Conservation (phyloP, 2,329 filamentous ascomycete species). For the Monosporascus sp. region DNA sequence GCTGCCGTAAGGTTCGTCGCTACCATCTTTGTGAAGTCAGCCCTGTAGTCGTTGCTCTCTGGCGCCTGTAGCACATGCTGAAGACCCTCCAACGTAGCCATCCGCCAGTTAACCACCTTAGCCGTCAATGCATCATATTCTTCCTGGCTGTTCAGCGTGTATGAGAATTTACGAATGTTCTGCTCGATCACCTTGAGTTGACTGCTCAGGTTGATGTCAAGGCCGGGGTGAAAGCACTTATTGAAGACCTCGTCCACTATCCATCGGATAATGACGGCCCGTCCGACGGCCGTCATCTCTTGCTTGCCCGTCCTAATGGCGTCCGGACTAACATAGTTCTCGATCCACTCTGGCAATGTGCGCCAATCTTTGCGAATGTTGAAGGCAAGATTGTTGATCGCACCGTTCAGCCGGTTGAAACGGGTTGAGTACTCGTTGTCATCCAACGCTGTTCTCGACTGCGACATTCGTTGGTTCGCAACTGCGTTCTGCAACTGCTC, state of each 20-base stretch:
- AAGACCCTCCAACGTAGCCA: constrained; percentile 90
- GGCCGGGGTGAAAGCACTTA: constrained; percentile 83
- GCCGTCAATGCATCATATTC: constrained; percentile 83
- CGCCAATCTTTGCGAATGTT: constrained; percentile 95
- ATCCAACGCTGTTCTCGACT: constrained; percentile 89
- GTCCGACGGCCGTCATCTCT: constrained; percentile 94
- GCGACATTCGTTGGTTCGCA: constrained; percentile 89
- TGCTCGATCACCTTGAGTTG: constrained; percentile 82
- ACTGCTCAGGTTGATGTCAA: constrained; percentile 70
- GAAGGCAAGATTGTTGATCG: constrained; percentile 91
- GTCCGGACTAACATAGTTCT: constrained; percentile 74
- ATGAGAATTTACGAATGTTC: constrained; percentile 75
- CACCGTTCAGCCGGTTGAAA: constrained; percentile 86
- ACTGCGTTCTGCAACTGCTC: constrained; percentile 96
- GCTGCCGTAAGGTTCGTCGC: constrained; percentile 63
- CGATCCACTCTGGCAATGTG: constrained; percentile 73
- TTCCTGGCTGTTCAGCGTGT: constrained; percentile 70
- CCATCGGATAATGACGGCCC: constrained; percentile 85
- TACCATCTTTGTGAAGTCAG: constrained; percentile 63
- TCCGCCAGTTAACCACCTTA: constrained; percentile 87
- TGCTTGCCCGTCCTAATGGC: constrained; percentile 84
- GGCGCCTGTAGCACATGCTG: constrained; percentile 62
- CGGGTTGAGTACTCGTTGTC: constrained; percentile 89
- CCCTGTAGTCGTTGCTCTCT: constrained; percentile 60
- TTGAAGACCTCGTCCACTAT: constrained; percentile 88